Percentiles rank a stretch among this genome's conserved stretches.
These are phyloP conservation scores for Kuraishia hungarica DNA, from an alignment of 805 yeast genomes.

Conservation along the genomic window DNA sequence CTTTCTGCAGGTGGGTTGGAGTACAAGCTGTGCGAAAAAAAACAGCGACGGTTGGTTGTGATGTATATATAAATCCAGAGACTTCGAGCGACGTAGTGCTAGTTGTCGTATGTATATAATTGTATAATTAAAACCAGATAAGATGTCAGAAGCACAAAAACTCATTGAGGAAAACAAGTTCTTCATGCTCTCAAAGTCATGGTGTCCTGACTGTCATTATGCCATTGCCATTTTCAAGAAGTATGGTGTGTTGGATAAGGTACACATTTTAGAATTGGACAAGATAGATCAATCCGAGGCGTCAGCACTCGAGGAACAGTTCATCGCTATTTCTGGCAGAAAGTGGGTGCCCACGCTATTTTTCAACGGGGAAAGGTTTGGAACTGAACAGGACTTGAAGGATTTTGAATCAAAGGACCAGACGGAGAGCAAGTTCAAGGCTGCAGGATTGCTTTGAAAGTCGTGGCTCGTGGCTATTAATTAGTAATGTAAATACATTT, in stretches of 20 bases:
- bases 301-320: slow-evolving; percentile 40
- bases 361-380: slow-evolving; percentile 49
- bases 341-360: slow-evolving; percentile 68
- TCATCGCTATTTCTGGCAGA: slow-evolving; percentile 47
- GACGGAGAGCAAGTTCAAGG: slow-evolving; percentile 25
- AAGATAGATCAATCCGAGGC: slow-evolving; percentile 44
- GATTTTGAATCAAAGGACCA: slow-evolving; percentile 24
- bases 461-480: neutral
- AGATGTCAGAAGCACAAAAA: slow-evolving; percentile 28
- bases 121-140: neutral
- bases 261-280: slow-evolving; percentile 55
- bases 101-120: no score
- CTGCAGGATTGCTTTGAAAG: slow-evolving; percentile 18
- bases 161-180: slow-evolving; percentile 36
- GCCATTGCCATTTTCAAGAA: slow-evolving; percentile 47
- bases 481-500: neutral
- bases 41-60: neutral
- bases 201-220: slow-evolving; percentile 78
- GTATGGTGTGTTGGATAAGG: slow-evolving; percentile 39
- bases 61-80: no score
- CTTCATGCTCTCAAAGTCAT: slow-evolving; percentile 57
- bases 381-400: slow-evolving; percentile 43
- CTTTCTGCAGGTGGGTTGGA: neutral
- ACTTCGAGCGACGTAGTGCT: no score
- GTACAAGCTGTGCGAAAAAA: neutral